A percentile compares a stretch with the other conserved stretches of the same genome.
phyloP scores from a whole-genome alignment of 1,284 basidiomycete species.

The Sanghuangporus sanghuang region DNA sequence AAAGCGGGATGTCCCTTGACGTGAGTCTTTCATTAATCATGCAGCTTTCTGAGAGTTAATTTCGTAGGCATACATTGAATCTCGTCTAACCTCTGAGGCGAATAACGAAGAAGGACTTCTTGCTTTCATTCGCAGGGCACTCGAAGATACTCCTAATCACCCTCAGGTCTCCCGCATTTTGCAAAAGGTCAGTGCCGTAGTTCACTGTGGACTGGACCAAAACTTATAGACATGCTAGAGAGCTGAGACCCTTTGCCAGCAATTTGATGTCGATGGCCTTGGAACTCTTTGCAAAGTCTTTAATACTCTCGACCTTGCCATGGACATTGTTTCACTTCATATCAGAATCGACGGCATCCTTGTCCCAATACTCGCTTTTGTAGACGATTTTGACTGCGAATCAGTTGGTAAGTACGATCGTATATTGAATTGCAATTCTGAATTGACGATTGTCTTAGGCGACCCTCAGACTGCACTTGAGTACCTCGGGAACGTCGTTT shows the following conservation, averaged over 20 bases:
- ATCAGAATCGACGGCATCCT: conserved; percentile 56
- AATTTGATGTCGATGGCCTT: conserved; percentile 52
- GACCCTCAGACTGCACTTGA: conserved; percentile 76
- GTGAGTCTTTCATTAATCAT: background rate
- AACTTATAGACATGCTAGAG: conserved; percentile 34
- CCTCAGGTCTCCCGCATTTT: conserved; percentile 49
- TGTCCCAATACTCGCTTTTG: conserved; percentile 52
- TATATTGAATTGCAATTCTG: background rate
- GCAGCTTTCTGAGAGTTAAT: background rate
- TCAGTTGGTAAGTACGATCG: conserved; percentile 54
- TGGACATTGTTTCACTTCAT: conserved; percentile 72
- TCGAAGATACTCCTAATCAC: conserved; percentile 56
- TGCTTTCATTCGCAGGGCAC: conserved; percentile 50
- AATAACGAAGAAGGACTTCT: conserved; percentile 42
- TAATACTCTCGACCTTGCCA: conserved; percentile 45
- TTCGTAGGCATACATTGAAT: conserved; percentile 52
- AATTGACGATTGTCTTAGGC: conserved; percentile 36
- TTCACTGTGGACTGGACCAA: background rate
- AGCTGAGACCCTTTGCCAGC: conserved; percentile 42
- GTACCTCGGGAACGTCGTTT: conserved; percentile 67
- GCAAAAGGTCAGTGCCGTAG: conserved; percentile 42
- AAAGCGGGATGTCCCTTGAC: conserved; percentile 2
- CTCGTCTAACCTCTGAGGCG: conserved; percentile 51
- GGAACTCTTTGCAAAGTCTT: conserved; percentile 62
- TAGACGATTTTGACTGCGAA: conserved; percentile 72